These are phyloP conservation scores for Cytospora piceicola DNA, from an alignment of 2,329 filamentous ascomycete species.

Conservation along the genomic window DNA sequence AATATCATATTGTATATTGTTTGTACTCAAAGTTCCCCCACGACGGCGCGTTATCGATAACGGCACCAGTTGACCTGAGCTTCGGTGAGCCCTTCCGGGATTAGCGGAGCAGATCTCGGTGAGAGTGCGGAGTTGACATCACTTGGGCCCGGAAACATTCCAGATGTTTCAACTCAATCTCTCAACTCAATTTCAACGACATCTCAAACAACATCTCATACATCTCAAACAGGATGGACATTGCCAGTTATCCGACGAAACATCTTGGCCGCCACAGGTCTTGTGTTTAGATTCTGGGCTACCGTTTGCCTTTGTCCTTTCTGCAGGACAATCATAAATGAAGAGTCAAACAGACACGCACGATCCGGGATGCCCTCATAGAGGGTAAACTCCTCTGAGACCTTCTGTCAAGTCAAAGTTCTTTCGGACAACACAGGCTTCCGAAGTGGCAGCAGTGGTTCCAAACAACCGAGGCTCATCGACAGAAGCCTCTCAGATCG, in stretches of 20 bases:
- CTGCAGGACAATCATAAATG: not conserved
- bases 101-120: constrained; percentile 1
- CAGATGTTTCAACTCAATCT: constrained; percentile 15
- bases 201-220: not conserved
- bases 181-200: constrained; percentile 18
- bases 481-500: not conserved
- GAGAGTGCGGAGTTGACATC: constrained; percentile 10
- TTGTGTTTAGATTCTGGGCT: not conserved
- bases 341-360: not conserved
- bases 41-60: constrained; percentile 22
- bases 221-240: too few species aligned
- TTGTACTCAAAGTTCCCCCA: constrained; percentile 6
- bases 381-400: not conserved
- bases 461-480: not conserved
- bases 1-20: not conserved
- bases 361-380: not conserved
- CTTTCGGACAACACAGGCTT: not conserved
- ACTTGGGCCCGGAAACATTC: constrained; percentile 8
- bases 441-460: not conserved
- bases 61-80: not conserved
- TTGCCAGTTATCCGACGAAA: not conserved
- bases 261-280: not conserved
- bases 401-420: not conserved
- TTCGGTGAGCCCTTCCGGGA: not conserved
- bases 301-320: not conserved